phyloP scores from a whole-genome alignment of 2,329 filamentous ascomycete genomes.

The Boeremia exigua region DNA sequence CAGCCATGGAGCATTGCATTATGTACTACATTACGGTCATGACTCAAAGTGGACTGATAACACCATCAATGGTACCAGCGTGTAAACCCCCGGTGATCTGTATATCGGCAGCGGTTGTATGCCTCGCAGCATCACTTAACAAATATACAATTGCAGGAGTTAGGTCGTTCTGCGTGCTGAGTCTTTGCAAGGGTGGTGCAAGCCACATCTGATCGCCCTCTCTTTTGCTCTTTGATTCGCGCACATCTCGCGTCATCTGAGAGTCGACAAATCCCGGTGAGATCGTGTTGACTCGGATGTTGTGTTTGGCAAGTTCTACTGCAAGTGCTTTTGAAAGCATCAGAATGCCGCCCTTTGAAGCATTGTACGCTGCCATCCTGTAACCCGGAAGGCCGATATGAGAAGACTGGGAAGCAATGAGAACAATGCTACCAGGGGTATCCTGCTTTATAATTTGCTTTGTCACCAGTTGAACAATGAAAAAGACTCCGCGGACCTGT shows the following conservation, averaged over 20 bases:
- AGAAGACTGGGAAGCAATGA: constrained; percentile 49
- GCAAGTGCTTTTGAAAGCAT: constrained; percentile 50
- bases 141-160: constrained; percentile 53
- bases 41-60: constrained; percentile 6
- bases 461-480: constrained; percentile 49
- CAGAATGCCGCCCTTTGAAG: constrained; percentile 52
- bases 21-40: neutral
- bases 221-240: constrained; percentile 22
- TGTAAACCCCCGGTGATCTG: constrained; percentile 53
- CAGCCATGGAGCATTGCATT: neutral
- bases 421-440: constrained; percentile 49
- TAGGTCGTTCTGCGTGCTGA: constrained; percentile 53
- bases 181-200: constrained; percentile 46
- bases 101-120: constrained; percentile 55
- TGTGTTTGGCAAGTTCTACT: constrained; percentile 40
- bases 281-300: constrained; percentile 42
- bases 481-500: constrained; percentile 53
- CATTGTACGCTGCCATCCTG: constrained; percentile 53
- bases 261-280: constrained; percentile 44
- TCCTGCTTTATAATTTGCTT: constrained; percentile 52
- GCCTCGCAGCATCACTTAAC: constrained; percentile 52
- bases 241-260: constrained; percentile 30
- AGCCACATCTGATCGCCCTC: constrained; percentile 24
- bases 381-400: constrained; percentile 48
- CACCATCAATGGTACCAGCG: constrained; percentile 21